These are phyloP conservation scores for Colletotrichum lindemuthianum DNA, from an alignment of 2,329 filamentous ascomycete genomes.

Conservation along the genomic window DNA sequence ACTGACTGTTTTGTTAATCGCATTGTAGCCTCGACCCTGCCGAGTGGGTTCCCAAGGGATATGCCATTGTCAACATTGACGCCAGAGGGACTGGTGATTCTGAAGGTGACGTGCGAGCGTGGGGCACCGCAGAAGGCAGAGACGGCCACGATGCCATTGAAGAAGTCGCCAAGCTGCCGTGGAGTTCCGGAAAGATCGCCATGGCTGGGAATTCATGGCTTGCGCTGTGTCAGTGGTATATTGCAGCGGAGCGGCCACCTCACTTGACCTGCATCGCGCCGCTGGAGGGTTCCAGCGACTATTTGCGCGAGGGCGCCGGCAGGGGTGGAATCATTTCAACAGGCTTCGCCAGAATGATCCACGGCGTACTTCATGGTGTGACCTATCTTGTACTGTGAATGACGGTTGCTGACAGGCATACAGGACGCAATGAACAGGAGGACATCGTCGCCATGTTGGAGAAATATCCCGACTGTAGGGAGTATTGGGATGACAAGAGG, in stretches of 20 bases:
- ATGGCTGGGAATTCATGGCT: slow-evolving; percentile 23
- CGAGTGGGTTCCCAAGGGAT: slow-evolving; percentile 15
- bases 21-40: slow-evolving; percentile 12
- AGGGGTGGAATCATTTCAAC: background rate
- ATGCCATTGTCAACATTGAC: slow-evolving; percentile 15
- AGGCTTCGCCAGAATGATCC: background rate
- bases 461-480: background rate
- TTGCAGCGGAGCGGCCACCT: slow-evolving; percentile 14
- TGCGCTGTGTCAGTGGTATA: slow-evolving; percentile 11
- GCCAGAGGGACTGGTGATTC: slow-evolving; percentile 16
- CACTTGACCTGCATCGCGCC: slow-evolving; percentile 17
- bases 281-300: slow-evolving; percentile 15
- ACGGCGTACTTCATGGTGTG: background rate
- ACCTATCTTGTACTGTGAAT: no score
- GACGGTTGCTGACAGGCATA: rapidly evolving
- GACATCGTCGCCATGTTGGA: slow-evolving; percentile 1
- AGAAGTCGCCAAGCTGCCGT: slow-evolving; percentile 15
- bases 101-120: slow-evolving; percentile 3
- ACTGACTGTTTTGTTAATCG: background rate
- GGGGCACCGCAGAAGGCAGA: slow-evolving; percentile 12
- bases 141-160: slow-evolving; percentile 25
- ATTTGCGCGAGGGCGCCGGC: background rate
- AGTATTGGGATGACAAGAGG: slow-evolving; percentile 22
- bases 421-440: slow-evolving; percentile 8
- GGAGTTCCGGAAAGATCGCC: slow-evolving; percentile 10